A percentile compares a stretch with the other conserved stretches of the same genome.
Conservation (phyloP, 176 grass and related monocot species). For the Coix lacrymajobi region DNA sequence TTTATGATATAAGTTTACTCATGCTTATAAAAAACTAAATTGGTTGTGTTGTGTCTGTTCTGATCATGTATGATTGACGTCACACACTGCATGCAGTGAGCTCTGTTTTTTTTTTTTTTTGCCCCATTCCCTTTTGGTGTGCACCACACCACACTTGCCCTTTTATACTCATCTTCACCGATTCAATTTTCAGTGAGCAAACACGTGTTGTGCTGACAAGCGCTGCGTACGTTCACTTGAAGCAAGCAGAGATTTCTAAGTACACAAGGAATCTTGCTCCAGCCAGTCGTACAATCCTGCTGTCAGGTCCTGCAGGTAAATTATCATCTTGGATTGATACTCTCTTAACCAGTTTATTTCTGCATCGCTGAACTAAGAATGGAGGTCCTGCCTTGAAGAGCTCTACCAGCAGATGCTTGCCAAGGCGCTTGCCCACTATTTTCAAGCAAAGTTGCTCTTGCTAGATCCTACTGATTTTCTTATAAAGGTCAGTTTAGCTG, state of each 20-base stretch:
- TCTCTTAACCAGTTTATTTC: background rate
- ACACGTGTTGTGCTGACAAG: slow-evolving; percentile 86
- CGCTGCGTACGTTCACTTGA: slow-evolving; percentile 90
- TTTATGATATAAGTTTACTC: background rate
- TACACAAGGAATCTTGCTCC: slow-evolving; percentile 93
- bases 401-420: slow-evolving; percentile 98
- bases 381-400: slow-evolving; percentile 50
- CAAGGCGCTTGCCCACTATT: slow-evolving; percentile 83
- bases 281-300: slow-evolving; percentile 76
- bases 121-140: background rate
- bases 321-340: background rate
- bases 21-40: background rate
- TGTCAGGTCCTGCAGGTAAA: slow-evolving; percentile 91
- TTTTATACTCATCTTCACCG: background rate
- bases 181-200: slow-evolving; percentile 60
- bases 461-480: slow-evolving; percentile 88
- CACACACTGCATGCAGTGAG: background rate
- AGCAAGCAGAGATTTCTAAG: slow-evolving; percentile 79
- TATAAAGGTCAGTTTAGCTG: slow-evolving; percentile 59
- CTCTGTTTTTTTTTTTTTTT: background rate
- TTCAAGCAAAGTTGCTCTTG: slow-evolving; percentile 77
- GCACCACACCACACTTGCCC: background rate
- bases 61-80: background rate
- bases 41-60: background rate
- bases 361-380: slow-evolving; percentile 28